Evolutionary conservation across 768 basidiomycete species (phyloP).

Genomic region (Lyophyllum atratum): DNA sequence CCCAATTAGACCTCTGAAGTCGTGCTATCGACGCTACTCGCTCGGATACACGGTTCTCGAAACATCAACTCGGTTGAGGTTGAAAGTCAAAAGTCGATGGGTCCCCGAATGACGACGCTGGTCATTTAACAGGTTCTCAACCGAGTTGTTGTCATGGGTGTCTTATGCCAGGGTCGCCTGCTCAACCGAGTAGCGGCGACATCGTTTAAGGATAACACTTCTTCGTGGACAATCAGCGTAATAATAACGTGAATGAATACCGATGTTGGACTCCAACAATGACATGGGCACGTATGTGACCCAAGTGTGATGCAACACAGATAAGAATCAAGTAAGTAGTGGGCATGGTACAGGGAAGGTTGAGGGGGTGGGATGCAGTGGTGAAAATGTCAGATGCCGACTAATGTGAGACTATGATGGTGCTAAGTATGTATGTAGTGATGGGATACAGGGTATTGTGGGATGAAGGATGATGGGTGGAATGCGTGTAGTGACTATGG

Average conservation of each 20-base stretch:
- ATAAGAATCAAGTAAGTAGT: not conserved
- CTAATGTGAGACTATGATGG: constrained; percentile 8
- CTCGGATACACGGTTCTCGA: not conserved
- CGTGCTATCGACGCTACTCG: not conserved
- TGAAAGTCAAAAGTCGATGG: not conserved
- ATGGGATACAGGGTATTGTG: constrained; percentile 4
- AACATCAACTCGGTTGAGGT: not conserved
- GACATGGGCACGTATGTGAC: not conserved
- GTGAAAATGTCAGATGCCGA: constrained; percentile 7
- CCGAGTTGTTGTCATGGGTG: too few species aligned
- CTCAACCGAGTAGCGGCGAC: too few species aligned
- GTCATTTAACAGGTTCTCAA: too few species aligned
- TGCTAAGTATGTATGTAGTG: not conserved
- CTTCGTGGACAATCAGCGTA: not conserved
- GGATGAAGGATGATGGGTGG: not conserved
- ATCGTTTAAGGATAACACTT: too few species aligned
- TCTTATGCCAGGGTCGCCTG: too few species aligned
- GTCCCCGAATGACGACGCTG: too few species aligned
- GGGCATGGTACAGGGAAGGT: not conserved
- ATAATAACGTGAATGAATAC: not conserved
- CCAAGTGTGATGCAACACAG: not conserved
- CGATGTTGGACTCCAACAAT: not conserved
- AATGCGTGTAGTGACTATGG: not conserved
- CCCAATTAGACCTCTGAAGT: not conserved
- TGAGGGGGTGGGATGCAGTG: not conserved